Percentiles rank a stretch among this genome's conserved stretches.
phyloP scores from a whole-genome alignment of 768 basidiomycete genomes.

The Leccinum subgranulosum region DNA sequence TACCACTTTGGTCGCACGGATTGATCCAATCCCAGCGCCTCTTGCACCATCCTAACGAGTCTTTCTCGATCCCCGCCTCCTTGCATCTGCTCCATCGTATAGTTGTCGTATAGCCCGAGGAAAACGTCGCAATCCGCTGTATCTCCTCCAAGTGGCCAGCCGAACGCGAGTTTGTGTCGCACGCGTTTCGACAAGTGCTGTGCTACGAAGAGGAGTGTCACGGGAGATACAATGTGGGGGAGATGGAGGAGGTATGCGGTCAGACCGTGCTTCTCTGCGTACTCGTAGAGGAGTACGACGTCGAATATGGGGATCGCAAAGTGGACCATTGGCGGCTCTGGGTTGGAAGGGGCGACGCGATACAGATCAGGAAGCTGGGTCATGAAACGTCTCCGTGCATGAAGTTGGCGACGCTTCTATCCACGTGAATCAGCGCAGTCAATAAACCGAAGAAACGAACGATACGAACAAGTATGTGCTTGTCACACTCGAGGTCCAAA shows the following conservation, averaged over 20 bases:
- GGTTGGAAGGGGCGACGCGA: not conserved
- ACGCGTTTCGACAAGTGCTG: not conserved
- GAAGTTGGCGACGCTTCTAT: not conserved
- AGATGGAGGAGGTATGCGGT: not conserved
- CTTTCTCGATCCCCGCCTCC: not conserved
- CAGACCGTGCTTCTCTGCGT: not conserved
- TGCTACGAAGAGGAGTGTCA: not conserved
- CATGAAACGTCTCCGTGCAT: not conserved
- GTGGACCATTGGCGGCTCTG: not conserved
- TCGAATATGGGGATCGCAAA: not conserved
- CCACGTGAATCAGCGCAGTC: not conserved
- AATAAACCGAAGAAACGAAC: not conserved
- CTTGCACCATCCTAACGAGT: not conserved
- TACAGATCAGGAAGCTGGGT: not conserved
- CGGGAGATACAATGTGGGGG: not conserved
- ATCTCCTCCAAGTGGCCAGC: not conserved
- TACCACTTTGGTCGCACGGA: not conserved
- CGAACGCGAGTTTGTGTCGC: not conserved
- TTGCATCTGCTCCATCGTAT: not conserved
- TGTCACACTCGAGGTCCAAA: not conserved
- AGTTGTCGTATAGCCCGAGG: not conserved
- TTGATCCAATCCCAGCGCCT: not conserved
- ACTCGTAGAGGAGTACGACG: not conserved
- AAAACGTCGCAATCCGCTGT: not conserved
- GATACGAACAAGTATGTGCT: not conserved